phyloP scores from a whole-genome alignment of 75 land plant species.

The Pinus tabuliformis region DNA sequence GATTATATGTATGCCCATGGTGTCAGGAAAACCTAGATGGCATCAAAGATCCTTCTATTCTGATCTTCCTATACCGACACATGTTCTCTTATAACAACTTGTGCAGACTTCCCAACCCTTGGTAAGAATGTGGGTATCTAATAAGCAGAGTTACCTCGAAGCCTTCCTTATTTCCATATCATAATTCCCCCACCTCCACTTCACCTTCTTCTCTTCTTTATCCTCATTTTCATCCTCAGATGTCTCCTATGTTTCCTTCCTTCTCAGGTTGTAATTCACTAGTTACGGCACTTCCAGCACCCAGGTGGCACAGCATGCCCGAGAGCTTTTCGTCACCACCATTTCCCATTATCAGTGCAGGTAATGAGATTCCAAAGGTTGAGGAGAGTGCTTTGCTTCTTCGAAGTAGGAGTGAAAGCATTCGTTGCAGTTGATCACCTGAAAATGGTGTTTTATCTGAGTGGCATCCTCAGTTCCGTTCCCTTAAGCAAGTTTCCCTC shows the following conservation, averaged over 20 bases:
- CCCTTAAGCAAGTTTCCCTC: background rate
- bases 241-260: background rate
- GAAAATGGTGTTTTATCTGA: background rate
- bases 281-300: background rate
- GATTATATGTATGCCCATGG: no score
- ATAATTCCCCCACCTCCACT: no score
- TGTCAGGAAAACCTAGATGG: no score
- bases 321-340: background rate
- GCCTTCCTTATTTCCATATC: no score
- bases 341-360: background rate
- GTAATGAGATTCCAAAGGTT: background rate
- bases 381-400: background rate
- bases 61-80: no score
- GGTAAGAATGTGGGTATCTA: no score
- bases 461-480: background rate
- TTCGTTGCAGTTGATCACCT: background rate
- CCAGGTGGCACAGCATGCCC: conserved; percentile 6
- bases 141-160: no score
- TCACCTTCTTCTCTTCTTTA: no score
- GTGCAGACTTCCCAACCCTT: no score
- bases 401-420: background rate
- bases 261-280: background rate
- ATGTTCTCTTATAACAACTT: no score
- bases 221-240: background rate
- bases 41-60: no score